Conservation (phyloP, 2,329 filamentous ascomycete species). For the Pseudopyrenochaeta lycopersici region DNA sequence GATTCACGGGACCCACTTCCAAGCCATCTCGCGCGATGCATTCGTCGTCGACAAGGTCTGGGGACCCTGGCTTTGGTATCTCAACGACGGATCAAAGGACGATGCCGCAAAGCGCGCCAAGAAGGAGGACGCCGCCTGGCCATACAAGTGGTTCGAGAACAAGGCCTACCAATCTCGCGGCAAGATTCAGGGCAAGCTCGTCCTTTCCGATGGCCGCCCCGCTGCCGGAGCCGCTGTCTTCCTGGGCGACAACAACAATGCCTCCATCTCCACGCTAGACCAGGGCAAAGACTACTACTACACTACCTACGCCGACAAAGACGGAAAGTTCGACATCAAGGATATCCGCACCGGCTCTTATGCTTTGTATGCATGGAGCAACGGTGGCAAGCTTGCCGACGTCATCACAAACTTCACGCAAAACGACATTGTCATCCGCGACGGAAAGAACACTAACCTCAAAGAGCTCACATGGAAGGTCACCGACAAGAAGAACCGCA, state of each 20-base stretch:
- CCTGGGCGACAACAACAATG: constrained; percentile 59
- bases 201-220: constrained; percentile 59
- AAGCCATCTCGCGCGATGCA: constrained; percentile 38
- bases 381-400: constrained; percentile 55
- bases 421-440: constrained; percentile 52
- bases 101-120: constrained; percentile 53
- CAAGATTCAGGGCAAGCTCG: constrained; percentile 54
- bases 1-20: constrained; percentile 60
- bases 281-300: constrained; percentile 62
- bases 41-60: constrained; percentile 49
- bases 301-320: constrained; percentile 55
- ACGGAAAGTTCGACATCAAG: constrained; percentile 56
- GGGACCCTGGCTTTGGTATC: constrained; percentile 53
- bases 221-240: constrained; percentile 60
- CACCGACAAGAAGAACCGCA: constrained; percentile 45
- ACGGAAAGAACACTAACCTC: constrained; percentile 48
- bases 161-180: constrained; percentile 60
- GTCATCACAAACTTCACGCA: constrained; percentile 57
- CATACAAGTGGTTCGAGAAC: constrained; percentile 60
- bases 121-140: constrained; percentile 57
- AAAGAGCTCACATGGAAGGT: constrained; percentile 54
- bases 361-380: constrained; percentile 61
- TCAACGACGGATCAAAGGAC: constrained; percentile 58
- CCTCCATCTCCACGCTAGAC: constrained; percentile 57
- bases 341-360: constrained; percentile 58